phyloP scores from a whole-genome alignment of 345 rosid species.

The Brassica carinata region DNA sequence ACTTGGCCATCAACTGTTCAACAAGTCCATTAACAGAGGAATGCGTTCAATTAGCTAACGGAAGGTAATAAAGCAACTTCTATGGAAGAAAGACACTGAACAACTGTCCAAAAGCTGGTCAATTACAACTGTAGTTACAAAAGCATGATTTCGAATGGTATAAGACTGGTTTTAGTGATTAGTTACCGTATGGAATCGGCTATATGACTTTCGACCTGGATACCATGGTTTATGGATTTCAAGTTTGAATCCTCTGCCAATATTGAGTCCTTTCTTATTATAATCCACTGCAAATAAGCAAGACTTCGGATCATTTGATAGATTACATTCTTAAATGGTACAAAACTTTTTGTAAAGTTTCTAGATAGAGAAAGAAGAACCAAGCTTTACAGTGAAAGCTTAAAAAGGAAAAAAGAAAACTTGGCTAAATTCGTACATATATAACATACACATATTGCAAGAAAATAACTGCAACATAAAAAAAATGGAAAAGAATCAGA shows the following conservation, averaged over 20 bases:
- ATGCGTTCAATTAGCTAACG: background rate
- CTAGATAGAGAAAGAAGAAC: background rate
- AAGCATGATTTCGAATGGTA: no score
- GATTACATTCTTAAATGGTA: background rate
- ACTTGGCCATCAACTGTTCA: slow-evolving; percentile 40
- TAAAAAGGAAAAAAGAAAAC: background rate
- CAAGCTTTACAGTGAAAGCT: background rate
- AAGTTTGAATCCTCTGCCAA: no score
- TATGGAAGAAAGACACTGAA: no score
- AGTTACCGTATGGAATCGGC: no score
- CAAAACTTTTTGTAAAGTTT: background rate
- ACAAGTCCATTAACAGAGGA: slow-evolving; percentile 1
- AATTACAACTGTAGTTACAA: no score
- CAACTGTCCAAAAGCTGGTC: no score
- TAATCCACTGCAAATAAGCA: no score
- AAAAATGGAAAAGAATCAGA: background rate
- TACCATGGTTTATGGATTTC: no score
- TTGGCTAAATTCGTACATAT: background rate
- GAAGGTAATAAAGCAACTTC: background rate
- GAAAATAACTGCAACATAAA: background rate
- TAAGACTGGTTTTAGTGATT: no score
- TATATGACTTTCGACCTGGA: no score
- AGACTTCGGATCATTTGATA: background rate
- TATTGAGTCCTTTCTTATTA: no score
- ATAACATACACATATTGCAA: slow-evolving; percentile 1